Base-by-base conservation (phyloP, 2,329 filamentous ascomycete species). In the Colletotrichum sansevieriae region DNA sequence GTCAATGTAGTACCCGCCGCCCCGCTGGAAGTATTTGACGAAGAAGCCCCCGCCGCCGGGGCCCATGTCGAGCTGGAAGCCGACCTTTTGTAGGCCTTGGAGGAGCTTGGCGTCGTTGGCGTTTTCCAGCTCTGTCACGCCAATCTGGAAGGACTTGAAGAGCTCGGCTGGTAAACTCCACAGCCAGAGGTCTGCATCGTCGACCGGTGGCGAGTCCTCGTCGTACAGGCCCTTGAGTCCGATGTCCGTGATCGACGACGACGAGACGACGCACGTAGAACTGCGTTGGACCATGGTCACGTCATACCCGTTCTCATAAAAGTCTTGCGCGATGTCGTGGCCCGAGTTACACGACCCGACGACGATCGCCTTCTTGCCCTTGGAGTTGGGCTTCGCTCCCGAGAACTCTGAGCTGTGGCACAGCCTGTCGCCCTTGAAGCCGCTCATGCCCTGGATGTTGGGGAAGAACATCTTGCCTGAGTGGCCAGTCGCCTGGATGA, bases 201-300 rank as follows among this genome's bases (percentile, higher is more conserved):
- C 89, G 5, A 85, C 84, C 0, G 88, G 85, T 0, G 90, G 90
- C 0, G 85, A 83, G n/a, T 78, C 78, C 65, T 89, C 85, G 1
- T 76, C 76, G 73, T 85, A 87, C 1, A 88, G 71, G 0, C 83
- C 83, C 57, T 83, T 85, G 5, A 92, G 77, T 0, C 82, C 79
- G 22, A 90, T 84, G 0, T 88, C 82, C 2, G 83, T 80, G 13
- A 88, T 83, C 1, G 84, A 81, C 7, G 83, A 76, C 5, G 87
- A 88, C 0, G 88, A 87, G 0, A 92, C 81, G 2, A 93, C 89
- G 60, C 85, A 88, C 0, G 91, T 93, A 5, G 84, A 87, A 1
- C 87, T 89, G 6, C 91, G 85, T 78, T 94, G 91, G 0, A 93
- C 84, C 77, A 93, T 90, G 0, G 91, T 93, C 2, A 92, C 86